Percentiles rank a stretch among this genome's conserved stretches.
Conservation (phyloP, 768 basidiomycete species). For the Lactarius psammicola region DNA sequence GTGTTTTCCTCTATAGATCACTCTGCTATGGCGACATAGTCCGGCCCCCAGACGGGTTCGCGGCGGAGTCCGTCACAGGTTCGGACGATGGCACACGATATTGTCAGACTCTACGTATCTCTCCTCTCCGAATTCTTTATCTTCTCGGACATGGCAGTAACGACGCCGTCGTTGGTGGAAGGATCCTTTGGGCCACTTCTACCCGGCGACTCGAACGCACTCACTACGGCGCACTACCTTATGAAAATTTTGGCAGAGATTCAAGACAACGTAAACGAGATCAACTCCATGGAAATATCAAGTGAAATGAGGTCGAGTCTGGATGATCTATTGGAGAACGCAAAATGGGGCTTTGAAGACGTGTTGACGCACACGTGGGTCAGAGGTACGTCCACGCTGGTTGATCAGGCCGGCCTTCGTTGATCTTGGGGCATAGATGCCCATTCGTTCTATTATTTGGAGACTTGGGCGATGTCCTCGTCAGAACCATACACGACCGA, state of each 20-base stretch:
- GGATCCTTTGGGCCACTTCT: constrained; percentile 49
- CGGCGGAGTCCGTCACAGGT: constrained; percentile 83
- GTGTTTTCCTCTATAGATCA: neutral
- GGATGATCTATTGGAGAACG: constrained; percentile 73
- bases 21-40: constrained; percentile 25
- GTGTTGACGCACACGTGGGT: constrained; percentile 77
- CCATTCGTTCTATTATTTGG: constrained; percentile 75
- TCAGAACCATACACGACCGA: constrained; percentile 64
- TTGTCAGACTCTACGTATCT: constrained; percentile 81
- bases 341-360: constrained; percentile 87
- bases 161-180: constrained; percentile 46
- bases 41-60: constrained; percentile 41
- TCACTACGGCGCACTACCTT: constrained; percentile 81
- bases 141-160: constrained; percentile 74
- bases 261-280: constrained; percentile 80
- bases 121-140: constrained; percentile 84
- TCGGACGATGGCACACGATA: constrained; percentile 82
- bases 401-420: neutral
- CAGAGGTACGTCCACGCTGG: constrained; percentile 55
- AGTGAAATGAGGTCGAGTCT: constrained; percentile 67
- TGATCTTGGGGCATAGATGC: constrained; percentile 57
- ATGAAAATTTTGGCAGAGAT: constrained; percentile 80
- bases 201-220: constrained; percentile 73
- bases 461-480: constrained; percentile 75
- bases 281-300: constrained; percentile 76